Evolutionary conservation across 2,329 filamentous ascomycete species (phyloP).

Genomic region (Penicillium janthinellum): DNA sequence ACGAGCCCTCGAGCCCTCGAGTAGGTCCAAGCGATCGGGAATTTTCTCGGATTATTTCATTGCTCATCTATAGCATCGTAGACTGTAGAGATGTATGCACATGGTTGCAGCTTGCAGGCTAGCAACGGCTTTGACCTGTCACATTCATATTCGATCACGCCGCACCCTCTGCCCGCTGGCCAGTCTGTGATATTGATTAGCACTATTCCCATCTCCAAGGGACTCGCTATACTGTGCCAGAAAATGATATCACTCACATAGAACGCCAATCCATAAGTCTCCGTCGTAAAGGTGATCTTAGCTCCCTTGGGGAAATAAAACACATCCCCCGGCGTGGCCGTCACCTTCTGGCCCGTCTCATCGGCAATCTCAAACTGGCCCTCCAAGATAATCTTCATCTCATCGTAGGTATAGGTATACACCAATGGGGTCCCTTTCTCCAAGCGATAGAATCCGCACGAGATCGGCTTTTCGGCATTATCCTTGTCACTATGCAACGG

Average conservation of each 20-base stretch:
- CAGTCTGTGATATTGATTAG: conserved; percentile 28
- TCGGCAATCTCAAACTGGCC: conserved; percentile 67
- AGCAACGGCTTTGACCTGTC: not conserved
- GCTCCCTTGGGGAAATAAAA: conserved; percentile 69
- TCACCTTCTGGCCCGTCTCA: conserved; percentile 61
- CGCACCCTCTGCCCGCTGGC: conserved; percentile 34
- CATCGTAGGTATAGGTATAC: conserved; percentile 70
- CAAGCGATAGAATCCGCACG: conserved; percentile 66
- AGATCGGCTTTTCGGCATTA: conserved; percentile 62
- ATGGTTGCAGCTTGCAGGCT: not conserved
- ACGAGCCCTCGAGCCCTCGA: no score
- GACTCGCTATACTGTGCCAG: no score
- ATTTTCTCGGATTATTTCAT: conserved; percentile 2
- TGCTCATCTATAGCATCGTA: not conserved
- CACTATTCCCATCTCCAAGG: not conserved
- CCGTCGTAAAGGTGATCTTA: conserved; percentile 67
- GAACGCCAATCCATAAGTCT: conserved; percentile 63
- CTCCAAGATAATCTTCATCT: conserved; percentile 74
- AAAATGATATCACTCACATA: conserved; percentile 41
- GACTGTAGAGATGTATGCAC: not conserved
- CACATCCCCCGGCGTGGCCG: conserved; percentile 64
- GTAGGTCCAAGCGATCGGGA: not conserved
- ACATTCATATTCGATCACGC: conserved; percentile 16
- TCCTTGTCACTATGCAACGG: conserved; percentile 47
- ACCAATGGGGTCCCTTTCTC: conserved; percentile 68